Base-by-base conservation (phyloP, 768 basidiomycete genomes). In the Amanita rimosa region DNA sequence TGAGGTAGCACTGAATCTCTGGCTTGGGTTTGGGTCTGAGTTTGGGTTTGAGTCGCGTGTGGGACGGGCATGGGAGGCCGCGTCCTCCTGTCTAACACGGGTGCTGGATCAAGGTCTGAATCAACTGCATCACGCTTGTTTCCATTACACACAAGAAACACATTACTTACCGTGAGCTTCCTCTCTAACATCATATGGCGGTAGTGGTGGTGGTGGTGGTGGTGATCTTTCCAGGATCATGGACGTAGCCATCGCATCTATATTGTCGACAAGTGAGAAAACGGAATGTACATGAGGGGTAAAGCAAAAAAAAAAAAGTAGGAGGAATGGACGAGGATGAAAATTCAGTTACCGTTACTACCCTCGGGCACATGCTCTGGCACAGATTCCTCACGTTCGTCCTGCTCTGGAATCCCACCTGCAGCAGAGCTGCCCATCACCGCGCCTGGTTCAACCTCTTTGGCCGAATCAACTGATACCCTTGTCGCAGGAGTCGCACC, bases 271-370 rank as follows among this genome's bases (percentile, higher is more conserved):
- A 31, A 31, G 27, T 43, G 44, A 45, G 29, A 44, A 44, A 34
- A 17, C 13, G 10, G 44, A 45, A 45, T 45, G 44, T 45, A 45
- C 31, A 45, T 33, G 17, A n/a, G 17, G 13, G 8, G 16, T 33
- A 44, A 47, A 22, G 10, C 26, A 13, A 26, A 38, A n/a, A 19
- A 47, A 7, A 39, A 21, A 24, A 26, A 29, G 22, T 14, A 26
- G 36, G 36, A 13, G 14, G n/a, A 22, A 29, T 29, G 29, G 29
- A 11, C 9, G 29, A 29, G 29, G 29, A 29, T 29, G 29, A n/a
- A 17, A 44, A 53, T 41, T 50, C 34, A 54, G 56, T 62, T 60
- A 62, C 60, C 46, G 39, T 47, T 36, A n/a, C 27, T 27, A 19
- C 21, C 46, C 8, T 31, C 29, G 17, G 29, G 24, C 17, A 45